Evolutionary conservation across 2,329 filamentous ascomycete species (phyloP).

Genomic region (Trichothecium roseum): DNA sequence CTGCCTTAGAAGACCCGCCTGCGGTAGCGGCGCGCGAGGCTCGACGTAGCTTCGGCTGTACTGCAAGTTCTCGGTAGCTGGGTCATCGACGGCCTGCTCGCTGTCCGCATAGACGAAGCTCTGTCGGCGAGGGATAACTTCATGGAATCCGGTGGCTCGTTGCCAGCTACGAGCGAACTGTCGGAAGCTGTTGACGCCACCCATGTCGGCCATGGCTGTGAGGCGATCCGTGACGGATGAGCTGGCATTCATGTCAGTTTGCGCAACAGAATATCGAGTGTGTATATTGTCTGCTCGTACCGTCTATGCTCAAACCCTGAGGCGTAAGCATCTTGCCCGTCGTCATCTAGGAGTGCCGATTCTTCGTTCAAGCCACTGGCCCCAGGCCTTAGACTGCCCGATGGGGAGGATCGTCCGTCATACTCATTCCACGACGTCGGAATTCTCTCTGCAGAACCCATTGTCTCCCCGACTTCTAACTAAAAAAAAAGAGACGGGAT

Average conservation of each 20-base stretch:
- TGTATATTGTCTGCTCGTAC: slow-evolving; percentile 10
- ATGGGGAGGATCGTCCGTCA: slow-evolving; percentile 29
- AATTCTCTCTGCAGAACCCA: slow-evolving; percentile 21
- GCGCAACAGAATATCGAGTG: too few species aligned
- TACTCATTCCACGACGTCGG: slow-evolving; percentile 37
- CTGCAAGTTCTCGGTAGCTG: slow-evolving; percentile 19
- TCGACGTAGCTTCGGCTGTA: slow-evolving; percentile 32
- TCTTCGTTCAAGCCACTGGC: slow-evolving; percentile 33
- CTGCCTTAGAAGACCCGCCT: slow-evolving; percentile 38
- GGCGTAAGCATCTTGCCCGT: slow-evolving; percentile 13
- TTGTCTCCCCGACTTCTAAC: slow-evolving; percentile 7
- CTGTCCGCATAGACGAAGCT: slow-evolving; percentile 54
- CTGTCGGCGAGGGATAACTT: slow-evolving; percentile 71
- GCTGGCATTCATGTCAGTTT: slow-evolving; percentile 21
- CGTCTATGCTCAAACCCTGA: slow-evolving; percentile 18
- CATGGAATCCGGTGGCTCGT: slow-evolving; percentile 76
- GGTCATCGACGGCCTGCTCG: too few species aligned
- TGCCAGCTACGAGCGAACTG: slow-evolving; percentile 92
- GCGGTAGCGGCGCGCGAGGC: slow-evolving; percentile 16
- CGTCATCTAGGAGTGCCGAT: slow-evolving; percentile 33
- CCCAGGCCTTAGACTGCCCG: slow-evolving; percentile 30
- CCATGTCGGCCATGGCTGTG: slow-evolving; percentile 55
- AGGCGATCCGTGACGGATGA: slow-evolving; percentile 51
- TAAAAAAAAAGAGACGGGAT: too few species aligned
- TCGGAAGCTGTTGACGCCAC: slow-evolving; percentile 87